Base-by-base conservation (phyloP, 192 early-diverging fungal genomes). In the Geranomyces michiganensis region DNA sequence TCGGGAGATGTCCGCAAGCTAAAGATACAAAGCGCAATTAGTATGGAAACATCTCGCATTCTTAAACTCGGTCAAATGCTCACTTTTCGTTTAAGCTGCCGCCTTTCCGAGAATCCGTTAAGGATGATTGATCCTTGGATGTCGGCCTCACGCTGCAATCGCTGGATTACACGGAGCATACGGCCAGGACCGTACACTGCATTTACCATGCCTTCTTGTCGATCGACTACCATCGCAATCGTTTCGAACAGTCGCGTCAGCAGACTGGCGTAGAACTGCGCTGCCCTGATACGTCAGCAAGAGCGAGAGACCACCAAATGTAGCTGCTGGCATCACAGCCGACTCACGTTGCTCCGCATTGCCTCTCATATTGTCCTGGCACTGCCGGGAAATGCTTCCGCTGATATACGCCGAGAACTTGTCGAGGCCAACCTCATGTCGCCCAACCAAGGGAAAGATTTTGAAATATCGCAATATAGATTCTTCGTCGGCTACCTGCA, bases 211-310 rank as follows among this genome's bases (percentile, higher is more conserved):
- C 90, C 85, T 58, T 94, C 90, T 69, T 97, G 93, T 66, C 90
- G 88, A 77, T 97, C 93, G 41, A 98, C 84, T n/a, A 94, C 83
- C 4, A 85, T 78, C 1, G 96, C 96, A 59, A 94, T 88, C 12
- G 86, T 87, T 79, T 99, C 97, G 78, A 96, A 99, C 49, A 99
- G 74, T 24, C 85, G 72, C 14, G 90, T 96, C n/a, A 97, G 65
- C 12, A 90, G 82, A 46, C 91, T 84, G 7, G 92, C 93, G 75
- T 89, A 95, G 36, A 90, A 82, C 29, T 83, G 88, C 17, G 87
- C 81, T 29, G 71, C 79, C 47, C 64, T 62, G 0, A 78, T 79
- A 84, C 66, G 26, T 60, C 58, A 60, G 58, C 22, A 29, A 17
- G 19, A n/a, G 36, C 30, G 47, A 9, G 24, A 9, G 24, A 62